These are phyloP conservation scores for Pterocarpus santalinus DNA, from an alignment of 306 rosid species.

Conservation along the genomic window DNA sequence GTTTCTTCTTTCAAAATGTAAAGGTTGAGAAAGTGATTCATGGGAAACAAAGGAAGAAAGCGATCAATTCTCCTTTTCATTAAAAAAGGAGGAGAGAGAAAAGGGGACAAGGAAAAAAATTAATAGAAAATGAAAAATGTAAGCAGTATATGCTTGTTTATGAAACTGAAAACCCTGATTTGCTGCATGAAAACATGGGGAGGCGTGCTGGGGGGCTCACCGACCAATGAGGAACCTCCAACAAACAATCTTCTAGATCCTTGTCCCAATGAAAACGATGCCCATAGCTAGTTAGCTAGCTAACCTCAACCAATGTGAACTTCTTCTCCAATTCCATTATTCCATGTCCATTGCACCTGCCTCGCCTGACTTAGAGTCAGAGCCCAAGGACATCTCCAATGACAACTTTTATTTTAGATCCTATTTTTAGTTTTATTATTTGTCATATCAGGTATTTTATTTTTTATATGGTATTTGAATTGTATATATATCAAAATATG, in stretches of 20 bases:
- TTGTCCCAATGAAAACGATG: conserved; percentile 30
- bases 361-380: neutral
- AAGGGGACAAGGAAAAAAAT: neutral
- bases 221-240: conserved; percentile 55
- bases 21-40: conserved; percentile 38
- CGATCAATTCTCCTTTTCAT: neutral
- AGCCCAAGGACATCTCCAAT: too few relatives aligned
- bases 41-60: conserved; percentile 21
- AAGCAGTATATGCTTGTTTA: neutral
- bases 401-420: too few relatives aligned
- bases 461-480: too few relatives aligned
- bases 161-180: conserved; percentile 51
- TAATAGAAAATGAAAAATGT: neutral
- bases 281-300: conserved; percentile 5
- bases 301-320: conserved; percentile 45
- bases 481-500: too few relatives aligned
- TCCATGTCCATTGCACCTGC: neutral
- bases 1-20: conserved; percentile 35
- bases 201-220: conserved; percentile 35
- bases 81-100: neutral
- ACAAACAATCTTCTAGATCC: conserved; percentile 30
- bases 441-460: too few relatives aligned
- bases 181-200: conserved; percentile 62
- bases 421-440: too few relatives aligned
- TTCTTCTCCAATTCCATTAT: conserved; percentile 6